Conservation (phyloP, 129 eudicot genomes). For the Escallonia rubra region DNA sequence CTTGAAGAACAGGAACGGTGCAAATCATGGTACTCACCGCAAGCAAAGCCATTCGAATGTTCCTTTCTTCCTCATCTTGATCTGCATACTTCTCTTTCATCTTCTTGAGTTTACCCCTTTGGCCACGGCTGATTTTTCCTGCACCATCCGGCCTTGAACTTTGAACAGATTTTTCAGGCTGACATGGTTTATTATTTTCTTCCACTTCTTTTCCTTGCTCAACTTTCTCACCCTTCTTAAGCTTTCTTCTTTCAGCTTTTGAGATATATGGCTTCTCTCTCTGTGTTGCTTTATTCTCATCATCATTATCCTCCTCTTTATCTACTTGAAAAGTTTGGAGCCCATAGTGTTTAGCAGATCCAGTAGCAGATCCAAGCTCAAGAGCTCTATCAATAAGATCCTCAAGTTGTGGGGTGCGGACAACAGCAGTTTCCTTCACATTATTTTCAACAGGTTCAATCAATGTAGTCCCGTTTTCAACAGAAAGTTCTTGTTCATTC, state of each 20-base stretch:
- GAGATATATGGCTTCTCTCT: slow-evolving; percentile 85
- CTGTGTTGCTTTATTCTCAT: slow-evolving; percentile 28
- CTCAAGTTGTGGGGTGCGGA: slow-evolving; percentile 51
- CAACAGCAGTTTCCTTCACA: slow-evolving; percentile 20
- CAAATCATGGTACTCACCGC: slow-evolving; percentile 57
- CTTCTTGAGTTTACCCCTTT: slow-evolving; percentile 87
- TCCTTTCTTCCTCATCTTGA: slow-evolving; percentile 94
- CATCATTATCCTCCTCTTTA: slow-evolving; percentile 18
- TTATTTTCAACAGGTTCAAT: slow-evolving; percentile 13
- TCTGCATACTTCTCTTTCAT: slow-evolving; percentile 96
- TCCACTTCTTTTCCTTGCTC: slow-evolving; percentile 25
- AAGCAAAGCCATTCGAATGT: slow-evolving; percentile 79
- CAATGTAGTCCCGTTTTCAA: slow-evolving; percentile 17
- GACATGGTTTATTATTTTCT: slow-evolving; percentile 11
- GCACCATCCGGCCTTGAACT: slow-evolving; percentile 42
- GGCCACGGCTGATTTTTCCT: slow-evolving; percentile 80
- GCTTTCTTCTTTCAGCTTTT: slow-evolving; percentile 91
- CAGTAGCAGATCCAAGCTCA: slow-evolving; percentile 64
- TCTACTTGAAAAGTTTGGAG: slow-evolving; percentile 41
- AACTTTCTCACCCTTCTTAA: slow-evolving; percentile 65
- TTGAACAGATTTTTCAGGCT: slow-evolving; percentile 37
- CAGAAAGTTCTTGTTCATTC: slow-evolving; percentile 22
- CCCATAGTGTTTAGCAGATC: slow-evolving; percentile 43
- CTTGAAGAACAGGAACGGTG: not conserved
- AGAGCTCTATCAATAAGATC: slow-evolving; percentile 87